Conservation (phyloP, 225 moss, liverwort and hornwort genomes). For the Ulota crispa region DNA sequence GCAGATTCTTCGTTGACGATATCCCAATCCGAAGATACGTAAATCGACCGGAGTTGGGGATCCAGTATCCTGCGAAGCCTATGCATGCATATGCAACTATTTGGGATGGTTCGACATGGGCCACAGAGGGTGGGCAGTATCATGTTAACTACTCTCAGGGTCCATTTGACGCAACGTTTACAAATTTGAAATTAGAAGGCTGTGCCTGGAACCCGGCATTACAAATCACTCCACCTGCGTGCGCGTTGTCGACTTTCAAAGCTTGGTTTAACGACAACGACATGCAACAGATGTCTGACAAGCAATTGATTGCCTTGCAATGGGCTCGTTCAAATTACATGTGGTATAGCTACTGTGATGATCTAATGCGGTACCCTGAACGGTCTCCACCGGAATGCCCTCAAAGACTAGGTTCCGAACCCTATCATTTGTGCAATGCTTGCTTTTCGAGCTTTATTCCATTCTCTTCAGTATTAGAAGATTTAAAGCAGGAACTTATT, state of each 20-base stretch:
- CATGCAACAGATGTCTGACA: conserved; percentile 53
- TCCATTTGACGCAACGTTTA: conserved; percentile 74
- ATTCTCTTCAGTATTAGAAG: background rate
- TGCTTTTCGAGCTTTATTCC: background rate
- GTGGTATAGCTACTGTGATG: conserved; percentile 91
- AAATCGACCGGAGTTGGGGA: conserved; percentile 51
- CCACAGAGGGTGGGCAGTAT: conserved; percentile 86
- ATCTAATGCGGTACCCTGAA: conserved; percentile 58
- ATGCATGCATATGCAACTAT: conserved; percentile 78
- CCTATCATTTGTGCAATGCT: background rate
- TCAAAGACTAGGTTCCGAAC: conserved; percentile 31
- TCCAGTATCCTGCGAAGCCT: conserved; percentile 76
- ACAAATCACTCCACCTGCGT: conserved; percentile 54
- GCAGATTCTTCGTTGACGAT: conserved; percentile 85
- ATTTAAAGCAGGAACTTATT: background rate
- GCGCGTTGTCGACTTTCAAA: conserved; percentile 47
- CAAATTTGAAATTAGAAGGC: conserved; percentile 74
- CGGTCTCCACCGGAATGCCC: conserved; percentile 69
- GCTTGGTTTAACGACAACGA: conserved; percentile 47
- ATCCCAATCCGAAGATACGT: conserved; percentile 78
- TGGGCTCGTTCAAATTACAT: conserved; percentile 76
- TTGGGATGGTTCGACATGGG: conserved; percentile 94
- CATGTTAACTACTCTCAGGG: conserved; percentile 75
- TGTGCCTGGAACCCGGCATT: conserved; percentile 71
- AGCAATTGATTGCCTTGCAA: conserved; percentile 63